Conservation (phyloP, 2,329 filamentous ascomycete genomes). For the Ophiosphaerella korrae region DNA sequence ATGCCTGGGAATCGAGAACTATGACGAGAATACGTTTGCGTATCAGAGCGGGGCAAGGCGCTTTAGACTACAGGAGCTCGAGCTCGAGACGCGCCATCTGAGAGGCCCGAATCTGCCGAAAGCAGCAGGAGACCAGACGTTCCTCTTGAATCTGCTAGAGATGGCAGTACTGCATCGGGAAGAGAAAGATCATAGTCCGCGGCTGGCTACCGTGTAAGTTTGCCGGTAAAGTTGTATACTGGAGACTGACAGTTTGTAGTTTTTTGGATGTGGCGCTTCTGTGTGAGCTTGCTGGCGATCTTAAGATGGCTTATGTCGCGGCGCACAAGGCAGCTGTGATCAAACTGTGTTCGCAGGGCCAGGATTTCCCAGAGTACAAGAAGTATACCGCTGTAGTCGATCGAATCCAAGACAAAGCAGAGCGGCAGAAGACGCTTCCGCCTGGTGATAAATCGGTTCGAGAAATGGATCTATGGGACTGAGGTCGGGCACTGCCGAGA, state of each 20-base stretch:
- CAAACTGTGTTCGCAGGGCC: constrained; percentile 34
- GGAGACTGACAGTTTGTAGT: constrained; percentile 17
- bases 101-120: constrained; percentile 18
- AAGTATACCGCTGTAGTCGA: constrained; percentile 28
- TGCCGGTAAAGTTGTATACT: background rate
- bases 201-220: constrained; percentile 36
- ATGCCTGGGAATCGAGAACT: constrained; percentile 33
- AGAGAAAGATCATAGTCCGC: constrained; percentile 30
- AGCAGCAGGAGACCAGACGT: constrained; percentile 16
- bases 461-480: too few species aligned
- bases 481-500: too few species aligned
- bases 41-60: constrained; percentile 36
- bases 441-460: background rate
- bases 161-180: constrained; percentile 32
- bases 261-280: constrained; percentile 41
- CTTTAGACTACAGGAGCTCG: constrained; percentile 40
- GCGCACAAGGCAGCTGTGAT: constrained; percentile 35
- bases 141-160: constrained; percentile 31
- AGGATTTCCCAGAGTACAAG: constrained; percentile 30
- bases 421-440: background rate
- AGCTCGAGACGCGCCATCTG: constrained; percentile 31
- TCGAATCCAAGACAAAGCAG: constrained; percentile 23
- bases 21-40: constrained; percentile 34
- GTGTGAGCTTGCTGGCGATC: constrained; percentile 32
- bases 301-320: constrained; percentile 21